Evolutionary conservation across 768 basidiomycete species (phyloP), one percentile per base, ranked within the genome.

Genomic region (Lentinula detonsa): DNA sequence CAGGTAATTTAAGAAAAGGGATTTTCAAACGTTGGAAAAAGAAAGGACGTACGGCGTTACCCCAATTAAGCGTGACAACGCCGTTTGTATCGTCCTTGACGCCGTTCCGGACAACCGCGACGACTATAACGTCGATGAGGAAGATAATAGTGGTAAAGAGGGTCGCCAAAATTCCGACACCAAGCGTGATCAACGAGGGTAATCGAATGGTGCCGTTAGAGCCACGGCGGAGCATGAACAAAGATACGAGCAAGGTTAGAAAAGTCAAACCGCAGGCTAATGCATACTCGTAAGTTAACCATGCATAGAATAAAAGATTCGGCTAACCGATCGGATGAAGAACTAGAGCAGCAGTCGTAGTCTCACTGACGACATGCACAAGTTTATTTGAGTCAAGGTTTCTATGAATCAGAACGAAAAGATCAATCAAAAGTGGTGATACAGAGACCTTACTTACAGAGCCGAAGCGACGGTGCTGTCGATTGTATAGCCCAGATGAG

Each of bases 401-500:
- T 43, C 40, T 56, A 11, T 52, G 21, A 50, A 50, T 33, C 34
- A 39, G 18, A 42, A 15, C 11, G 53, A 10, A 18, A 18, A 18
- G 28, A 33, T 33, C 31, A 33, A 10, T n/a, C 53, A 35, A 15
- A 62, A 40, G 51, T n/a, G 53, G 49, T 48, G 62, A 58, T 64
- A 63, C 60, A 59, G 63, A 18, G 40, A 28, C 5, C 7, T 10
- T 37, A 43, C 78, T 61, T 76, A 79, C 76, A 83, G 70, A 31
- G 76, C 75, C 49, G 70, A 67, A 39, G 81, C 76, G 18, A 87
- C 74, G 34, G 69, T 77, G 52, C 71, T 65, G 70, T 85, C 83
- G 63, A 87, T 76, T 33, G 75, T 77, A 72, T 84, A 87, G 23
- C 85, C 86, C 1, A 86, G 76, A 45, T 75, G 72, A 5, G 73